Evolutionary conservation across 164 flowering plant species (phyloP).

Genomic region (Kalanchoe fedtschenkoi): DNA sequence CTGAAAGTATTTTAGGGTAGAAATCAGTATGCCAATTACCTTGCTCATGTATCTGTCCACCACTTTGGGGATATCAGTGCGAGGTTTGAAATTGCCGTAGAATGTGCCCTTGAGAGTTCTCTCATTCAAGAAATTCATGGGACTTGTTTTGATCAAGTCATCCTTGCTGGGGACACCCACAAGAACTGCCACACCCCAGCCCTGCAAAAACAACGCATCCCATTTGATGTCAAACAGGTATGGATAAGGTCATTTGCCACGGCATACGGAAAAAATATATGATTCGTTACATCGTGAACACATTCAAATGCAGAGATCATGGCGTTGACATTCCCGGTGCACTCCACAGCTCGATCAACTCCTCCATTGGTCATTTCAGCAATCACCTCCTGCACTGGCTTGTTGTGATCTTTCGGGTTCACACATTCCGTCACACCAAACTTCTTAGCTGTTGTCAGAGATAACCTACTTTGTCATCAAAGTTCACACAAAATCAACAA

Average conservation of each 20-base stretch:
- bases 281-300: conserved; percentile 30
- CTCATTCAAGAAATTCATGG: conserved; percentile 31
- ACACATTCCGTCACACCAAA: conserved; percentile 47
- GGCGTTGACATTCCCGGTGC: conserved; percentile 32
- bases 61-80: conserved; percentile 29
- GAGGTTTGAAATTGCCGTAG: conserved; percentile 42
- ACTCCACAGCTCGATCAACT: conserved; percentile 35
- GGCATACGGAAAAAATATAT: no score
- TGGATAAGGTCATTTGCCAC: no score
- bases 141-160: conserved; percentile 30
- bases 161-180: conserved; percentile 39
- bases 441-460: conserved; percentile 24
- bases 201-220: conserved; percentile 21
- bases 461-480: background rate
- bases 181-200: conserved; percentile 46
- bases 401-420: conserved; percentile 44
- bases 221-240: no score
- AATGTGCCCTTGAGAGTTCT: conserved; percentile 45
- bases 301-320: conserved; percentile 43
- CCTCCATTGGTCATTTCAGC: conserved; percentile 47
- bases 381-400: conserved; percentile 43
- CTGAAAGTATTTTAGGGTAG: background rate
- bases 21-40: conserved; percentile 10
- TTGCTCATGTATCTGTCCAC: conserved; percentile 39
- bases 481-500: background rate